Evolutionary conservation across 2,329 filamentous ascomycete genomes (phyloP).

Genomic region (Orbilia quercus): DNA sequence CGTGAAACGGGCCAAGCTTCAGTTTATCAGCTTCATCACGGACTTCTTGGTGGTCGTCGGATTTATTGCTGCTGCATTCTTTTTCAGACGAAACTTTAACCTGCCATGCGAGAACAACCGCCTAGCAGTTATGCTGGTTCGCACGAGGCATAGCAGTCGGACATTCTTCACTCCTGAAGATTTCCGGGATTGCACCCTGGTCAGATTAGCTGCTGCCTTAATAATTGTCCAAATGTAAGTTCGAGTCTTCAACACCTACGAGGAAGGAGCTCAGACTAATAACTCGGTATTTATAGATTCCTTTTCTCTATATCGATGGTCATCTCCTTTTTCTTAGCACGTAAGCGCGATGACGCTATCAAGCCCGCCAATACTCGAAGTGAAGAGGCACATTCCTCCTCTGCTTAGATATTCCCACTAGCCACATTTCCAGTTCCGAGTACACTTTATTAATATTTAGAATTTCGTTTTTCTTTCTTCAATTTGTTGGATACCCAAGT

Average conservation of each 20-base stretch:
- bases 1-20: not conserved
- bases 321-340: too few species aligned
- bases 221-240: conserved; percentile 15
- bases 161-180: not conserved
- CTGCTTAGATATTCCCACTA: too few species aligned
- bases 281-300: not conserved
- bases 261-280: not conserved
- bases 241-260: not conserved
- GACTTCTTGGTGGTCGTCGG: not conserved
- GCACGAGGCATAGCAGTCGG: not conserved
- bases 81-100: conserved; percentile 8
- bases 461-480: too few species aligned
- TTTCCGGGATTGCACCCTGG: conserved; percentile 5
- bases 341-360: too few species aligned
- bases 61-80: not conserved
- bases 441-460: too few species aligned
- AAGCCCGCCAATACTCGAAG: too few species aligned
- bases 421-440: too few species aligned
- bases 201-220: not conserved
- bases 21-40: not conserved
- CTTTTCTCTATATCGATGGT: not conserved
- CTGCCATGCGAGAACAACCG: not conserved
- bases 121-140: not conserved
- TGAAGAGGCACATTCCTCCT: too few species aligned
- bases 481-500: too few species aligned